Evolutionary conservation across 1,139 yeast species (phyloP), one percentile per base, ranked within the genome.

Genomic region (Pichia sp.): DNA sequence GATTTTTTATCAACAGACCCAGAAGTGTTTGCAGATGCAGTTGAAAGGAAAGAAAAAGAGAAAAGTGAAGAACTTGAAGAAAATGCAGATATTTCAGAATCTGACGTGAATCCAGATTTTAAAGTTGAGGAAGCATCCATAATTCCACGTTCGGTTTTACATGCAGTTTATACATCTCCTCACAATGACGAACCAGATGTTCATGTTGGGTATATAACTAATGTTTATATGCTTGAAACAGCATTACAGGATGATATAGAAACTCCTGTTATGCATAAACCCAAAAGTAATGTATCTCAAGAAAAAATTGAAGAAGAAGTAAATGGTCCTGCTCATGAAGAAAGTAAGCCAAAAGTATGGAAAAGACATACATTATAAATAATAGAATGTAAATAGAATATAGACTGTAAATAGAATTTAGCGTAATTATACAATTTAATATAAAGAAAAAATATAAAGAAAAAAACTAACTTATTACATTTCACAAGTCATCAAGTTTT

Each of bases 121-220:
- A 27, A 51, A 41, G 48, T 55, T 3, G 52, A 50, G 49, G 56
- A 54, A 30, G 52, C 53, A 13, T 42, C 45, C 3, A 27, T 56
- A 45, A 52, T 56, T 25, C 59, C 59, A 3, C 51, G 39, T 25
- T 55, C 56, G 11, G 54, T 55, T 8, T 46, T 56, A 29, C 43
- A 52, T n/a, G 55, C 59, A 2, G 48, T 55, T n/a, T 46, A 50
- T 28, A 53, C 49, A 43, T 53, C 56, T 3, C 51, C 56, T 29
- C 54, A 50, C n/a, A 36, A 25, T 49, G 59, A 58, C 13, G 59
- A 55, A 25, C 56, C 56, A 1, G 56, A 53, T 38, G 54, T 54
- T 31, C 53, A 56, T 46, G 59, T 55, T 29, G 59, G 59, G 1
- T 55, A 53, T 19, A 49, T 55, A 9, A 47, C 47, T 5, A 39